Evolutionary conservation across 306 rosid species (phyloP).

Genomic region (Comarum palustre): DNA sequence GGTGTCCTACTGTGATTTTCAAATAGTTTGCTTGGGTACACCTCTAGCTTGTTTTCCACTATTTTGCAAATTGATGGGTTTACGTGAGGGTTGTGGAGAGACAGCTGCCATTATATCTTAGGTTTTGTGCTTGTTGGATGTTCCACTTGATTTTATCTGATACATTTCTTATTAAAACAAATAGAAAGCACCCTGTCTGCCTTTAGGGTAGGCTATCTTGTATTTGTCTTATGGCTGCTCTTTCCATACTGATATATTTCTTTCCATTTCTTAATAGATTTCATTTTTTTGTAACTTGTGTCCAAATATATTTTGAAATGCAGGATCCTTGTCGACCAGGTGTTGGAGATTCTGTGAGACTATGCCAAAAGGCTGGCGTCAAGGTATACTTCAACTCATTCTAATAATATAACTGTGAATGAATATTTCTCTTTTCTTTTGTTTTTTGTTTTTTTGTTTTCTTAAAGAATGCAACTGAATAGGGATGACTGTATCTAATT

Average conservation of each 20-base stretch:
- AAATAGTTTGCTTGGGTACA: background rate
- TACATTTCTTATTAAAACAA: background rate
- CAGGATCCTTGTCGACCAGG: conserved; percentile 85
- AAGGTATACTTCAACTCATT: conserved; percentile 47
- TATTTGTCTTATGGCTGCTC: background rate
- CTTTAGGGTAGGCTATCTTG: background rate
- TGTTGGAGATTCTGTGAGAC: conserved; percentile 62
- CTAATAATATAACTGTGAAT: background rate
- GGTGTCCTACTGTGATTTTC: background rate
- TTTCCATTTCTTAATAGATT: background rate
- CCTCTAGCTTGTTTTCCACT: background rate
- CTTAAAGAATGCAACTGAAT: too few species aligned
- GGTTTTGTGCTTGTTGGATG: background rate
- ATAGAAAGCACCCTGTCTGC: background rate
- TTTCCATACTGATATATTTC: background rate
- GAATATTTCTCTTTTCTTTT: too few species aligned
- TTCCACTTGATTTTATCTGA: background rate
- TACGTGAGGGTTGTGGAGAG: background rate
- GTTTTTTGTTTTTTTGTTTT: too few species aligned
- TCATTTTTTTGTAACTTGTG: background rate
- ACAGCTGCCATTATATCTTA: background rate
- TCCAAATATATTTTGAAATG: background rate
- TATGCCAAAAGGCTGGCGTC: conserved; percentile 92
- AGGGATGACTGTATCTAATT: background rate
- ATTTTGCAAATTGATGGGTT: background rate